Conservation (phyloP, 352 stramenopile genomes). For the Peronospora tabacina region DNA sequence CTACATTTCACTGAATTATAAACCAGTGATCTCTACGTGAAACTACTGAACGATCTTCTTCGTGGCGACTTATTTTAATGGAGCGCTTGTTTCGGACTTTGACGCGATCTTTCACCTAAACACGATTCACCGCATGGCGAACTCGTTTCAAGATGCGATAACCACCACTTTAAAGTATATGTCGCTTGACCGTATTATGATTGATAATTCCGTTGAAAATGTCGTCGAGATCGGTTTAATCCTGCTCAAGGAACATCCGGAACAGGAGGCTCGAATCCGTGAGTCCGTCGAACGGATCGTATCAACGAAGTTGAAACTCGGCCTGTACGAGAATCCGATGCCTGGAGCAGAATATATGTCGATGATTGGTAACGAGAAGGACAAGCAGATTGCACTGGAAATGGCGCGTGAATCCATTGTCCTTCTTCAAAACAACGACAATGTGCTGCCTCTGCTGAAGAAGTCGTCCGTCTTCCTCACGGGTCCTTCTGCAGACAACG, state of each 20-base stretch:
- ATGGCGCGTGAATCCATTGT: too few species aligned
- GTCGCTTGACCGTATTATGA: slow-evolving; percentile 87
- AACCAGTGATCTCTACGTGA: slow-evolving; percentile 73
- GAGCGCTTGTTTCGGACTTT: slow-evolving; percentile 85
- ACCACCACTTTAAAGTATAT: slow-evolving; percentile 58
- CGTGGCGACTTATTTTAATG: slow-evolving; percentile 68
- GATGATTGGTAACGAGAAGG: slow-evolving; percentile 35
- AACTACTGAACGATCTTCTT: slow-evolving; percentile 60
- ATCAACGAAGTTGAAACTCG: slow-evolving; percentile 53
- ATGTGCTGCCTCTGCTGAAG: too few species aligned
- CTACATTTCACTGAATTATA: slow-evolving; percentile 85
- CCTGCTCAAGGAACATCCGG: slow-evolving; percentile 29
- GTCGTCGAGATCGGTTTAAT: slow-evolving; percentile 28
- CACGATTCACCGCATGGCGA: slow-evolving; percentile 29
- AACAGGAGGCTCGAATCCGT: slow-evolving; percentile 23
- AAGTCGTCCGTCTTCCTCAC: too few species aligned
- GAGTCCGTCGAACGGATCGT: slow-evolving; percentile 52
- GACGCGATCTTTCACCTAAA: background rate
- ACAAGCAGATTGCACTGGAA: slow-evolving; percentile 5
- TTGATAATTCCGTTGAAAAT: slow-evolving; percentile 31
- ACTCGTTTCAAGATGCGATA: slow-evolving; percentile 30
- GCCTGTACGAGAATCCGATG: slow-evolving; percentile 50
- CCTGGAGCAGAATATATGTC: slow-evolving; percentile 32
- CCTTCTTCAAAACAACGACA: too few species aligned
- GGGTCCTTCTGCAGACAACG: too few species aligned